Base-by-base conservation (phyloP, 83 land plant genomes). In the Diphasiastrum complanatum region DNA sequence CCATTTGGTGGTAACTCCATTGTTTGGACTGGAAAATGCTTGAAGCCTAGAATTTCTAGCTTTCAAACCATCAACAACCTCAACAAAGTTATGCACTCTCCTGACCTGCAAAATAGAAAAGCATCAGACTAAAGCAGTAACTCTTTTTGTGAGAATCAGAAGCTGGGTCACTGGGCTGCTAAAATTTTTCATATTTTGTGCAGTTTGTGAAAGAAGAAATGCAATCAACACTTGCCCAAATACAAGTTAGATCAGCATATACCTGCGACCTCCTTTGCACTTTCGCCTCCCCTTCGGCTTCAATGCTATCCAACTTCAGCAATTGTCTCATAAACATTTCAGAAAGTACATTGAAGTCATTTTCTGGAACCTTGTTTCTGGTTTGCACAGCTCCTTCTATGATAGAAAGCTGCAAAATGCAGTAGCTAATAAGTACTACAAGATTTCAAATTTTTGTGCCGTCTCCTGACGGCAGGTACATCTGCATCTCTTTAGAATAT, bases 221-320 rank as follows among this genome's bases (percentile, higher is more conserved):
- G 2, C 38, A 56, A 33, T 18, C n/a, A 8, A 5, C 51, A 47
- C 23, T 48, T 18, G 51, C 4, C 23, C 23, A n/a, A n/a, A n/a
- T 24, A 18, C 18, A 48, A 48, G 23, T 18, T 24, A 48, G 4
- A 24, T 18, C 35, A 14, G 40, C 20, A 70, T 28, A 29, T 66
- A 85, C 90, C 86, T 85, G 83, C 29, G 29, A 67, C 54, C 64
- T 75, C 46, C 86, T 60, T 48, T 77, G 83, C 58, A 76, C 31
- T 63, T 75, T 85, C 37, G 81, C 90, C 60, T 82, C 90, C 36
- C 86, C 90, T 66, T 77, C 75, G 35, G 81, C 90, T 46, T 77
- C 83, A 62, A 85, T 79, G 53, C 79, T 38, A 45, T 85, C 90
- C 79, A 85, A 64, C 36, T 79, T 82, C 67, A 85, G 65, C 56